Evolutionary conservation across 495 filamentous ascomycete genomes (phyloP), one percentile per base, ranked within the genome.

Genomic region (Ascodesmis nigricans): DNA sequence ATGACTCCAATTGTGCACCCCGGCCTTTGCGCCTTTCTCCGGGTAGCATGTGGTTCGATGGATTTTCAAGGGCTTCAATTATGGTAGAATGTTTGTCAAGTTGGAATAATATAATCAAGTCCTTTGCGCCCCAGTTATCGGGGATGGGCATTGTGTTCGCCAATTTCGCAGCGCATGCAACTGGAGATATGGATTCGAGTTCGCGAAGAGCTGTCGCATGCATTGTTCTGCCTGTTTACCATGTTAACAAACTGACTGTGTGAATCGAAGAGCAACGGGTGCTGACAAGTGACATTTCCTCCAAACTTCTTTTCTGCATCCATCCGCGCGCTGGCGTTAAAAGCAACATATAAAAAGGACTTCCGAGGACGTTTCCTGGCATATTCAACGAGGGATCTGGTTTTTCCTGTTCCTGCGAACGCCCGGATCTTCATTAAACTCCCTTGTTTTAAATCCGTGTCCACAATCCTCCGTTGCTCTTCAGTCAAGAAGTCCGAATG

Each of bases 361-460:
- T 15, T 39, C 2, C 16, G 6, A 3, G 45, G 45, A 14, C 45
- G 41, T 29, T 30, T 17, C 15, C 36, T 46, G 2, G 45, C 38
- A 29, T 48, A 48, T 22, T 48, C 43, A 7, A 28, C 21, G 19
- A 48, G 38, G 30, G 43, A 31, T 31, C 41, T 38, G 0, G 45
- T 48, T 36, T 48, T 48, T 22, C 45, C 45, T 7, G 45, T 48
- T 13, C 45, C 45, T 13, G 39, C 45, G 23, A 39, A 48, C 4
- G 45, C 45, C 17, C 39, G 30, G 8, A 48, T 20, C 16, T 48
- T 46, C 31, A 48, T 35, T 4, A 48, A 26, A 4, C 42, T 43
- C 0, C 39, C 39, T 6, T 17, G 11, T 17, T 2, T 1, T n/a
- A 49, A 13, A 35, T 46, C 31, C 16, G 39, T 37, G 13, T 19